These are phyloP conservation scores for Apiospora rasikravindrae DNA, from an alignment of 2,329 filamentous ascomycete genomes.

Conservation along the genomic window DNA sequence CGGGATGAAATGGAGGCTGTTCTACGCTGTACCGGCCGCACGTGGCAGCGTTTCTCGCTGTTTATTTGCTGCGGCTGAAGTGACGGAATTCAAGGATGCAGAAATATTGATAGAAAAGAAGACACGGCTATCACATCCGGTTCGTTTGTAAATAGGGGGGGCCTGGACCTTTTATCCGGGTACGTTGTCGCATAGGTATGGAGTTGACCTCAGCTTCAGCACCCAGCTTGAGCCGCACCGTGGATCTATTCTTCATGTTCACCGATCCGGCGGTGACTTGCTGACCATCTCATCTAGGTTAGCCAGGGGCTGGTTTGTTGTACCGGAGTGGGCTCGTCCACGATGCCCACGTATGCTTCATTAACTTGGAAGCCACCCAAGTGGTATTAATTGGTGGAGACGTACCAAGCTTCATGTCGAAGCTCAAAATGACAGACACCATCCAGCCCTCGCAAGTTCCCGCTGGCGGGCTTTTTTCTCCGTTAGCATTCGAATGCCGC, in stretches of 20 bases:
- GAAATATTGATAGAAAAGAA: neutral
- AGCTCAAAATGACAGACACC: neutral
- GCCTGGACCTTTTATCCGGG: neutral
- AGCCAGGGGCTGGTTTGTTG: constrained; percentile 6
- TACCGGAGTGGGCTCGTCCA: neutral
- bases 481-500: neutral
- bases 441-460: neutral
- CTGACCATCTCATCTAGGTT: neutral
- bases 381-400: neutral
- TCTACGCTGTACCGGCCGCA: neutral
- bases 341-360: constrained; percentile 14
- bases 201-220: neutral
- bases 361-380: neutral
- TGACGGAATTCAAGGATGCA: neutral
- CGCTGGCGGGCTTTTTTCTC: neutral
- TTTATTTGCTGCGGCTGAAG: constrained; percentile 9
- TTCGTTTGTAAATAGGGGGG: neutral
- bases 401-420: neutral
- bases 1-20: neutral
- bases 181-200: neutral
- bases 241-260: neutral
- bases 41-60: constrained; percentile 5
- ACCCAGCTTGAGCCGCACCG: constrained; percentile 7
- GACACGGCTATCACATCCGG: neutral
- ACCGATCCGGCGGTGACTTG: neutral